Base-by-base conservation (phyloP, 202 grass and related monocot species). In the Brachypodium distachyon region DNA sequence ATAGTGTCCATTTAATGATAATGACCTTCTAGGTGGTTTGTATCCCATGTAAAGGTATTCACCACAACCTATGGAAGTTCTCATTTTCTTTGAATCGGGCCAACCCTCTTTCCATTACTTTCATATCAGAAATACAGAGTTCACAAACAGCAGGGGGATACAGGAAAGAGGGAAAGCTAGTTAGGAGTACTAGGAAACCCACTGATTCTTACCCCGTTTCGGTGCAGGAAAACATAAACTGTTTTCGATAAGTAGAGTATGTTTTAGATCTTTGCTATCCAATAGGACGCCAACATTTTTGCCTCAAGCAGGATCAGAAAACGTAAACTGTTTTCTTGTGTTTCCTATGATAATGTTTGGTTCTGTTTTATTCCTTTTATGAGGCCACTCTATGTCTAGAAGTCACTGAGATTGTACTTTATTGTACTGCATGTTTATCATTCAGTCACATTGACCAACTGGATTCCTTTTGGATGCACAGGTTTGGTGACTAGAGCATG, bases 31-130 rank as follows among this genome's bases (percentile, higher is more conserved):
- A 7, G 59, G 50, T 59, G 8, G 34, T 61, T 83, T 46, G 34
- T 68, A 33, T 65, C 26, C 40, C 66, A 73, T 60, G 73, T 58
- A 42, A 78, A 82, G 43, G 5, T 42, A 53, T 87, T n/a, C 52
- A 81, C 25, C 17, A 28, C 22, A 27, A 5, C 36, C 13, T 79
- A 73, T 58, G 58, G 22, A 0, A 12, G 26, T 11, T 66, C 43
- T 17, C 34, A n/a, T n/a, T n/a, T n/a, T n/a, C n/a, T n/a, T n/a
- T n/a, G n/a, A n/a, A n/a, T n/a, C n/a, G n/a, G n/a, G n/a, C n/a
- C n/a, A n/a, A n/a, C n/a, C n/a, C n/a, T n/a, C n/a, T n/a, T n/a
- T n/a, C n/a, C n/a, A n/a, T n/a, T n/a, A n/a, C n/a, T n/a, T n/a
- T n/a, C n/a, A n/a, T n/a, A n/a, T n/a, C n/a, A n/a, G n/a, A n/a